Evolutionary conservation across 2,329 filamentous ascomycete genomes (phyloP).

Genomic region (Pseudogymnoascus sp.): DNA sequence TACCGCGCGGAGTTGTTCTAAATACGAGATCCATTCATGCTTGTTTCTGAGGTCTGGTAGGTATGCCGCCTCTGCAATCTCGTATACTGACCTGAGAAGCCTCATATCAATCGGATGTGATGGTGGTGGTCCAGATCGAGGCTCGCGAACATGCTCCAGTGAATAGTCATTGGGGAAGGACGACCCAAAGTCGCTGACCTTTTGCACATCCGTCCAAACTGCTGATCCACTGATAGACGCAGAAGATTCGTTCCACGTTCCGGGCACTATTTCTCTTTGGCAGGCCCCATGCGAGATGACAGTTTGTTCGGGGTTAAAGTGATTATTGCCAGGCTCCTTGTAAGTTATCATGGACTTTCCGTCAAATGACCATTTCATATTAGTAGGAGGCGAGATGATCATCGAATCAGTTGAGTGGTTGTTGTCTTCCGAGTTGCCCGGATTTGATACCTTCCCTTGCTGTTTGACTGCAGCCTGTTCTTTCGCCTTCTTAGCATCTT

Average conservation of each 20-base stretch:
- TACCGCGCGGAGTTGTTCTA: not conserved
- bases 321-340: not conserved
- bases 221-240: not conserved
- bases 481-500: not conserved
- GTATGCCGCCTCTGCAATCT: not conserved
- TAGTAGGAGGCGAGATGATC: not conserved
- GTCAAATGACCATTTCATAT: not conserved
- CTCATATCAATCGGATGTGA: not conserved
- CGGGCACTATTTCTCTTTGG: not conserved
- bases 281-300: not conserved
- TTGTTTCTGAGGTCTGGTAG: not conserved
- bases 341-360: not conserved
- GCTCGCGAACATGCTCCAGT: too few species aligned
- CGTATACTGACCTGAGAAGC: not conserved
- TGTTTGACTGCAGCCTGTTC: not conserved
- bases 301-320: not conserved
- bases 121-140: too few species aligned
- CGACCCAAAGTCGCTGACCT: too few species aligned
- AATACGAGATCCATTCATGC: not conserved
- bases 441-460: not conserved
- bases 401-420: not conserved
- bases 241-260: not conserved
- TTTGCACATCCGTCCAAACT: not conserved
- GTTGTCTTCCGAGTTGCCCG: not conserved
- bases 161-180: not conserved